Evolutionary conservation across 768 basidiomycete genomes (phyloP).

Genomic region (Collybiopsis confluens): DNA sequence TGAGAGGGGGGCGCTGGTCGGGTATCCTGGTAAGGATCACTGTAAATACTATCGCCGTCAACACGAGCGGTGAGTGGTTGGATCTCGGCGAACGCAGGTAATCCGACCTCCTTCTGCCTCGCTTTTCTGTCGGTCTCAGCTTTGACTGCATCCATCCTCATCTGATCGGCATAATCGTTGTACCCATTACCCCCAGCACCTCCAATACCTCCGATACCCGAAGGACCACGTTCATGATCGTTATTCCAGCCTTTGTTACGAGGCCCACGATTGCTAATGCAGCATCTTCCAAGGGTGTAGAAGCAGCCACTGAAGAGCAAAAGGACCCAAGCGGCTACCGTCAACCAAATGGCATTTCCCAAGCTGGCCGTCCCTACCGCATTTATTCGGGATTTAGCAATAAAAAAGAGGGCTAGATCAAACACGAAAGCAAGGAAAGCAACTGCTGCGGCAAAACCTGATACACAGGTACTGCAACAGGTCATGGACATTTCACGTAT

Average conservation of each 20-base stretch:
- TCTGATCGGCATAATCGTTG: conserved; percentile 49
- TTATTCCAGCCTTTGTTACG: conserved; percentile 34
- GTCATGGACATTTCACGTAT: conserved; percentile 83
- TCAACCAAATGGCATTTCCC: conserved; percentile 90
- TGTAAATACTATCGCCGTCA: conserved; percentile 56
- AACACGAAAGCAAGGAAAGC: conserved; percentile 88
- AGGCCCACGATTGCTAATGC: conserved; percentile 54
- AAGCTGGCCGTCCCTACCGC: conserved; percentile 72
- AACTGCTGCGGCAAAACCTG: conserved; percentile 74
- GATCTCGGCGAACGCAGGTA: conserved; percentile 73
- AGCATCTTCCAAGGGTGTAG: conserved; percentile 81
- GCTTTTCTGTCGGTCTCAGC: conserved; percentile 84
- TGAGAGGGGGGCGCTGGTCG: conserved; percentile 15
- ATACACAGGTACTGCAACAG: conserved; percentile 77
- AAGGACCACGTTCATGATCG: conserved; percentile 24
- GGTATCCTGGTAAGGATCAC: conserved; percentile 31
- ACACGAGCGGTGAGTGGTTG: conserved; percentile 63
- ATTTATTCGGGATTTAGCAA: conserved; percentile 84
- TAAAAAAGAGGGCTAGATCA: conserved; percentile 87
- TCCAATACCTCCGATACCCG: neutral
- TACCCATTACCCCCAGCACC: conserved; percentile 14
- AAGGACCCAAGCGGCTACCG: conserved; percentile 79
- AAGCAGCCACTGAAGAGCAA: conserved; percentile 91
- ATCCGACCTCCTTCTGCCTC: conserved; percentile 56
- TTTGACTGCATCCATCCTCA: conserved; percentile 82